A percentile compares a stretch with the other conserved stretches of the same genome.
phyloP scores from a whole-genome alignment of 2,329 filamentous ascomycete genomes.

The Cercospora nicotianae region DNA sequence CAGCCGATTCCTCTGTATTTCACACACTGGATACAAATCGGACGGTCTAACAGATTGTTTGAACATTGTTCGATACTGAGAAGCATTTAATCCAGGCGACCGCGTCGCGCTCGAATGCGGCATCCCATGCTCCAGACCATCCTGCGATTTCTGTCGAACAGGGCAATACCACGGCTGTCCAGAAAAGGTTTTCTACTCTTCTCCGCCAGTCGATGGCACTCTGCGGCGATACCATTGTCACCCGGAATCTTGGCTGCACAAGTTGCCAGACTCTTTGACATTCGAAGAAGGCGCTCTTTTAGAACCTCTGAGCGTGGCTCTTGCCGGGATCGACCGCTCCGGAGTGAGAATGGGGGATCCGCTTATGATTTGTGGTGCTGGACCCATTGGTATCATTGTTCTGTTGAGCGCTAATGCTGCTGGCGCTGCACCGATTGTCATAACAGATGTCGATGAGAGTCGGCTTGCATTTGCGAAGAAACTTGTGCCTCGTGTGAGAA shows the following conservation, averaged over 20 bases:
- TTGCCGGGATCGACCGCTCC: constrained; percentile 47
- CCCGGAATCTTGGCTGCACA: constrained; percentile 36
- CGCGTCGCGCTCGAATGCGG: constrained; percentile 39
- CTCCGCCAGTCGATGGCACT: constrained; percentile 36
- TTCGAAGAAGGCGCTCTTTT: constrained; percentile 49
- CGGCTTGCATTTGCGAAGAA: constrained; percentile 43
- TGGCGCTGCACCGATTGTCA: constrained; percentile 47
- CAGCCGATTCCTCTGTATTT: no score
- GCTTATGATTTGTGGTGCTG: constrained; percentile 41
- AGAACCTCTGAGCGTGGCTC: constrained; percentile 52
- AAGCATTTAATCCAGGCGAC: constrained; percentile 27
- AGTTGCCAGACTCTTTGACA: constrained; percentile 42
- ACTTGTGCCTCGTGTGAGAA: constrained; percentile 41
- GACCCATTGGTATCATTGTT: constrained; percentile 43
- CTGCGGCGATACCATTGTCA: constrained; percentile 37
- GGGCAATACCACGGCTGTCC: constrained; percentile 37
- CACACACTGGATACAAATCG: no score
- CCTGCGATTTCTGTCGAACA: constrained; percentile 35
- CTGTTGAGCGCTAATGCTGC: constrained; percentile 48
- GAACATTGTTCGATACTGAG: no score
- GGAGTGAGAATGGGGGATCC: constrained; percentile 44
- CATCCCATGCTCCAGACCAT: constrained; percentile 35
- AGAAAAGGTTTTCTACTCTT: constrained; percentile 35
- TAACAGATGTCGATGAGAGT: constrained; percentile 47
- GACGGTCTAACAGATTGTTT: no score